Conservation (phyloP, 1,284 basidiomycete species). For the Ustilago curta region DNA sequence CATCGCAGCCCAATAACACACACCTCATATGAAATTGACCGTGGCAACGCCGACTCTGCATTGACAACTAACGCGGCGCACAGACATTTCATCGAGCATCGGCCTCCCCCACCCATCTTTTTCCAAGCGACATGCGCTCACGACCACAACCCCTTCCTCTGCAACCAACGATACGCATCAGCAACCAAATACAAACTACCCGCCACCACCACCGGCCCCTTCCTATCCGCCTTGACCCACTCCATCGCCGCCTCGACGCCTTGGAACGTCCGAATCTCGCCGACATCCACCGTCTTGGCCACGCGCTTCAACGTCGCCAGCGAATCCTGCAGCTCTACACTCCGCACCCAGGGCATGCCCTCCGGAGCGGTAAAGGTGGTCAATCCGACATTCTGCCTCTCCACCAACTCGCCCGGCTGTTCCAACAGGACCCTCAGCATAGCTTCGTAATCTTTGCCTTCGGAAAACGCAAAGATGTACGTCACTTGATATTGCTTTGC, state of each 20-base stretch:
- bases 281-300: slow-evolving; percentile 14
- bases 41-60: too few relatives aligned
- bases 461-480: slow-evolving; percentile 63
- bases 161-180: slow-evolving; percentile 54
- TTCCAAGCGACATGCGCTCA: neutral
- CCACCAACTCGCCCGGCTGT: slow-evolving; percentile 5
- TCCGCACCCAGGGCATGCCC: slow-evolving; percentile 67
- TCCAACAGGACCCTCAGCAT: slow-evolving; percentile 56
- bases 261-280: slow-evolving; percentile 22
- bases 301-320: slow-evolving; percentile 15
- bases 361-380: slow-evolving; percentile 64
- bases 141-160: slow-evolving; percentile 8
- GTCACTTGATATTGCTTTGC: slow-evolving; percentile 27
- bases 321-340: slow-evolving; percentile 24
- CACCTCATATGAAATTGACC: too few relatives aligned
- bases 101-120: neutral
- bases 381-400: slow-evolving; percentile 54
- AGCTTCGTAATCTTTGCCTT: slow-evolving; percentile 57
- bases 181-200: slow-evolving; percentile 66
- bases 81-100: neutral
- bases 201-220: slow-evolving; percentile 53
- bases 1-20: too few relatives aligned
- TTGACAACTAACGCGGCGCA: too few relatives aligned
- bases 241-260: slow-evolving; percentile 33
- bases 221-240: slow-evolving; percentile 23